Evolutionary conservation across 139 green algal species (phyloP).

Genomic region (Spirogloea muscicola): DNA sequence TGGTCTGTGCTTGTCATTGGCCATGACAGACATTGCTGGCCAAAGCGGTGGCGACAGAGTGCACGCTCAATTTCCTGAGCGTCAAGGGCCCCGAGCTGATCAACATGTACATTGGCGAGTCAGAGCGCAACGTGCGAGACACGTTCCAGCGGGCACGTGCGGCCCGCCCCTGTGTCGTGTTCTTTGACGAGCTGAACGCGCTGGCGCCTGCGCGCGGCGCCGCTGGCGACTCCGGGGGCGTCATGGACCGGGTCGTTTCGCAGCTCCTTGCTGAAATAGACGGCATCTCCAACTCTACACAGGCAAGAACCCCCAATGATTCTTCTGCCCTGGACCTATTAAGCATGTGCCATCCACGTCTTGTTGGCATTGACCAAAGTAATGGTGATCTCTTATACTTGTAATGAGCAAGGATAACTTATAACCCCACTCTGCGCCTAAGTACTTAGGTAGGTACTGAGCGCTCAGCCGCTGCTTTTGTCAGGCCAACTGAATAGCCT

Average conservation of each 20-base stretch:
- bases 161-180: slow-evolving; percentile 86
- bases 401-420: too few species aligned
- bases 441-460: too few species aligned
- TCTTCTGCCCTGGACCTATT: too few species aligned
- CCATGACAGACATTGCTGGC: slow-evolving; percentile 45
- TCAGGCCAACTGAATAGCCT: too few species aligned
- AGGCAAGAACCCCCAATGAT: too few species aligned
- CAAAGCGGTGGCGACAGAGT: slow-evolving; percentile 57
- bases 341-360: too few species aligned
- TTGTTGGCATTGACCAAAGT: too few species aligned
- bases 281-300: too few species aligned
- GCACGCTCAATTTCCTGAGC: slow-evolving; percentile 61
- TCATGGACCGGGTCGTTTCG: slow-evolving; percentile 92
- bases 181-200: slow-evolving; percentile 97
- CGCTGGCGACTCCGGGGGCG: slow-evolving; percentile 54
- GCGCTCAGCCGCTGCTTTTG: too few species aligned
- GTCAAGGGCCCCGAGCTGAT: slow-evolving; percentile 59
- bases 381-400: too few species aligned
- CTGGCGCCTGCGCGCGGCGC: slow-evolving; percentile 80
- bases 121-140: slow-evolving; percentile 57
- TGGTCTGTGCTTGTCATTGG: too few species aligned
- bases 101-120: slow-evolving; percentile 61
- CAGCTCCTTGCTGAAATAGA: slow-evolving; percentile 42
- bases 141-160: slow-evolving; percentile 60
- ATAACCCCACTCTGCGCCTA: too few species aligned